These are phyloP conservation scores for Acorus gramineus DNA, from an alignment of 106 monocot species.

Conservation along the genomic window DNA sequence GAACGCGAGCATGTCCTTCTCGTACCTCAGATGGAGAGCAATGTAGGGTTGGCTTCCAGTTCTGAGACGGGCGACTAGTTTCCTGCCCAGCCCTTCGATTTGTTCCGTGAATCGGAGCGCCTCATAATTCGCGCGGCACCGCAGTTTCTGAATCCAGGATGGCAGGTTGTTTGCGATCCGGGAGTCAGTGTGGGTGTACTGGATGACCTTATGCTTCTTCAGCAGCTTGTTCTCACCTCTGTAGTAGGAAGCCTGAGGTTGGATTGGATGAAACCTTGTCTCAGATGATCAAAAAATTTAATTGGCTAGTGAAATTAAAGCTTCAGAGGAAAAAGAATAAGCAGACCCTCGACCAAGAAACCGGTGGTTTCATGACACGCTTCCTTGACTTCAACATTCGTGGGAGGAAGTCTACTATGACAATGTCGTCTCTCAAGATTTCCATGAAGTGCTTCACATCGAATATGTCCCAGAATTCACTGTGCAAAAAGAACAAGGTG, in stretches of 20 bases:
- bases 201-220: conserved; percentile 51
- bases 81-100: conserved; percentile 46
- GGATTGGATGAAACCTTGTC: no score
- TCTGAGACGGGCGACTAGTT: conserved; percentile 8
- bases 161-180: conserved; percentile 66
- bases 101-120: conserved; percentile 61
- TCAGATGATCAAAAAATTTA: no score
- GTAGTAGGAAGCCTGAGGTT: conserved; percentile 13
- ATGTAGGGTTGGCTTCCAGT: conserved; percentile 35
- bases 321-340: no score
- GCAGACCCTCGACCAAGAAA: conserved; percentile 61
- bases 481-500: conserved; percentile 2
- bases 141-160: conserved; percentile 70
- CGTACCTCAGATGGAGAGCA: conserved; percentile 82
- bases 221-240: conserved; percentile 20
- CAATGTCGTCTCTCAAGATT: conserved; percentile 41
- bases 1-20: conserved; percentile 62
- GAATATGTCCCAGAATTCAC: conserved; percentile 68
- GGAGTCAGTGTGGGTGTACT: conserved; percentile 65
- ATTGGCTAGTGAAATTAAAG: no score
- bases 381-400: conserved; percentile 9
- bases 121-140: conserved; percentile 77
- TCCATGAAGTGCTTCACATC: conserved; percentile 43
- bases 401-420: conserved; percentile 46
- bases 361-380: conserved; percentile 27